Evolutionary conservation across 208 protist genomes (phyloP).

Genomic region (Trypanosoma cruzi): DNA sequence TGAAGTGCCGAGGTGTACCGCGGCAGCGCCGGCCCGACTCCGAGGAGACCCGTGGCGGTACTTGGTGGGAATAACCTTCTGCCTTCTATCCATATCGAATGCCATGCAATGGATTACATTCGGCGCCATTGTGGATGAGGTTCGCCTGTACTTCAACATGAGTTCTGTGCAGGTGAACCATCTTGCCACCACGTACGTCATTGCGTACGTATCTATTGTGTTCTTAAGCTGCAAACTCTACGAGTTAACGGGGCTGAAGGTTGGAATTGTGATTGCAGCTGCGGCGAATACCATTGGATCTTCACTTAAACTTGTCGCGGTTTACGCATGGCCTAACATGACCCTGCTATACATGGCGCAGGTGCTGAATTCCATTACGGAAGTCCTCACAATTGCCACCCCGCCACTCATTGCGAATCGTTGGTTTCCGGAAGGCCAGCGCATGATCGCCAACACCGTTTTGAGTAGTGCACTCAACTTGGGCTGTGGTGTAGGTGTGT

Average conservation of each 20-base stretch:
- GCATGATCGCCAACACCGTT: constrained; percentile 71
- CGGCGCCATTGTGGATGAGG: constrained; percentile 55
- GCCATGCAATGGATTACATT: constrained; percentile 83
- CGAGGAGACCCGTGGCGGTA: constrained; percentile 58
- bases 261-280: constrained; percentile 52
- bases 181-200: constrained; percentile 76
- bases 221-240: constrained; percentile 86
- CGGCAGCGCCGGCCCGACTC: not conserved
- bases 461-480: constrained; percentile 67
- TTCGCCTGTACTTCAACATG: constrained; percentile 58
- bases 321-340: constrained; percentile 63
- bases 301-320: constrained; percentile 59
- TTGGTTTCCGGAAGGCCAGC: constrained; percentile 73
- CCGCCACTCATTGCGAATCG: constrained; percentile 77
- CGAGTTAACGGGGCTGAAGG: constrained; percentile 66
- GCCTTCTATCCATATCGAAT: constrained; percentile 63
- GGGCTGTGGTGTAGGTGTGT: constrained; percentile 64
- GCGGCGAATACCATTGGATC: constrained; percentile 53
- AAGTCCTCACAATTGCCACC: constrained; percentile 78
- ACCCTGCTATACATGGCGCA: constrained; percentile 62
- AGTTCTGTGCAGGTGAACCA: constrained; percentile 64
- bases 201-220: constrained; percentile 73
- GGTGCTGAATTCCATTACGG: constrained; percentile 69
- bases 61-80: constrained; percentile 49
- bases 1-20: not conserved